Evolutionary conservation across 169 alveolate genomes (phyloP), one percentile per base, ranked within the genome.

Genomic region (Besnoitia besnoiti): DNA sequence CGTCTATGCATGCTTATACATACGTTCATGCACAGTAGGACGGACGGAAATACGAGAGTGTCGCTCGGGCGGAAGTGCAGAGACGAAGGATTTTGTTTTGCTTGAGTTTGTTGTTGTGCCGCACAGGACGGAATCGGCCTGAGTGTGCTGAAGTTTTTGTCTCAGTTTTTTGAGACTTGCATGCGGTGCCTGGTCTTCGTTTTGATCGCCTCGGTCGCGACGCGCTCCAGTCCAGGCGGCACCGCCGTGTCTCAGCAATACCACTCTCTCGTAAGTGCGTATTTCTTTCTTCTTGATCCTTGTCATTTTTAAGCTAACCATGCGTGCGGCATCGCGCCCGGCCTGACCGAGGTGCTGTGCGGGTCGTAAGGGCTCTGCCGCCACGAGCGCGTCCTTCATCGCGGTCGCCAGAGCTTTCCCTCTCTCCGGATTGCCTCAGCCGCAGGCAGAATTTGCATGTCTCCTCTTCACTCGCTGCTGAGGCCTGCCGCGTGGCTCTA

Each of bases 121-220:
- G 10, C 44, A 16, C 80, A 67, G 80, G 42, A 67, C 80, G 80
- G 80, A 30, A 16, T 19, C 10, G 80, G 80, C 80, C 12, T 67
- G 46, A 16, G 39, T 24, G 80, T 67, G 0, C n/a, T 67, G 44
- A 67, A 67, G 21, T 67, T 67, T 35, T 42, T 67, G 44, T 67
- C 80, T 7, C 80, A 67, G 44, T 67, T 67, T 35, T 67, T 67
- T 16, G 80, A 67, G 4, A 42, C 80, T 30, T 67, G 80, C 85
- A 16, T 37, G 46, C 85, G 47, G 33, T 76, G 47, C 85, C 46
- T 76, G 35, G 55, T 76, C 49, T 40, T 37, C 85, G 35, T 30
- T 35, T 42, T 67, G 44, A 33, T 67, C 47, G 80, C 47, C 80
- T 30, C 44, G 12, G 46, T 67, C 30, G 55, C 85, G 35, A 21